Evolutionary conservation across 495 filamentous ascomycete species (phyloP).

Genomic region (Talaromyces stipitatus): DNA sequence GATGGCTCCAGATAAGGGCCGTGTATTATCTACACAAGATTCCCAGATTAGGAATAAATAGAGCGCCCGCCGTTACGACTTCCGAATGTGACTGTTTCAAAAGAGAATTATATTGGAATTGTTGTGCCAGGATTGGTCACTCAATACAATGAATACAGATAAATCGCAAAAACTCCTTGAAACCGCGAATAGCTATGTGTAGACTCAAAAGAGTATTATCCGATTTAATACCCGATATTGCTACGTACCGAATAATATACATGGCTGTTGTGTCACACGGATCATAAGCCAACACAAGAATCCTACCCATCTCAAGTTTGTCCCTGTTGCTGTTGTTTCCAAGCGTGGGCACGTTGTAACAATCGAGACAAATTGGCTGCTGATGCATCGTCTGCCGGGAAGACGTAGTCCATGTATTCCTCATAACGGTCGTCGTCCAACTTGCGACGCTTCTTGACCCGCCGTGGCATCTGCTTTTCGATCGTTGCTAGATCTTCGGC

Average conservation of each 20-base stretch:
- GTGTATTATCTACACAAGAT: too few relatives aligned
- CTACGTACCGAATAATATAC: not conserved
- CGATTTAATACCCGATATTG: not conserved
- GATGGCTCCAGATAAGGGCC: not conserved
- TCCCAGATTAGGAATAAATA: not conserved
- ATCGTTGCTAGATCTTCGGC: constrained; percentile 74
- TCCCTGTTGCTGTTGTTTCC: constrained; percentile 62
- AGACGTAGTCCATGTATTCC: constrained; percentile 96
- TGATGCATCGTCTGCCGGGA: constrained; percentile 91
- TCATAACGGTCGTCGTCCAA: constrained; percentile 93
- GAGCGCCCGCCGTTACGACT: not conserved
- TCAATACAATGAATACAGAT: not conserved
- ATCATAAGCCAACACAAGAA: not conserved
- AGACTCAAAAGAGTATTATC: not conserved
- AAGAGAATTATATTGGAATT: not conserved
- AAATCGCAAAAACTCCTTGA: not conserved
- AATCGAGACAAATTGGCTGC: constrained; percentile 77
- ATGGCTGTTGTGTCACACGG: not conserved
- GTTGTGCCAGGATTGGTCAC: not conserved
- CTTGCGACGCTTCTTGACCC: constrained; percentile 89
- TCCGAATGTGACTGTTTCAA: not conserved
- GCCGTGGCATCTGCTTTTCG: constrained; percentile 86
- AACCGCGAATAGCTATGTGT: not conserved
- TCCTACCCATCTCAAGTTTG: constrained; percentile 1
- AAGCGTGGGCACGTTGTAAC: constrained; percentile 75